Evolutionary conservation across 1,139 yeast genomes (phyloP).

Genomic region (Taphrina flavorubra): DNA sequence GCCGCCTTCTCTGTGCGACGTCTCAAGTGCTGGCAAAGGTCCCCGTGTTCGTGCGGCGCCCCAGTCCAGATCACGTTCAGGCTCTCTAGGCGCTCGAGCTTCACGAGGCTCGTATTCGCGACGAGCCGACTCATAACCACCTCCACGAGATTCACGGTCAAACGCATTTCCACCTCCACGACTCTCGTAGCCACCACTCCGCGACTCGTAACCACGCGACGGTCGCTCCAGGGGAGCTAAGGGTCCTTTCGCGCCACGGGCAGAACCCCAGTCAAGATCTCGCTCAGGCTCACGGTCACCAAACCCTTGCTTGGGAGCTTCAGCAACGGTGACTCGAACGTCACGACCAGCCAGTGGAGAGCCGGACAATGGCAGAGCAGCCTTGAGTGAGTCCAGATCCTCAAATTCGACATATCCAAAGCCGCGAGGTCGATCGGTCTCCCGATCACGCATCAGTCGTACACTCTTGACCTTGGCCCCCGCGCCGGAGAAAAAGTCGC

Average conservation of each 20-base stretch:
- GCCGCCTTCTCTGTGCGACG: slow-evolving; percentile 37
- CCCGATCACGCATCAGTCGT: slow-evolving; percentile 67
- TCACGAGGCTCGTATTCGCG: slow-evolving; percentile 31
- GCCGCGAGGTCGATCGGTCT: slow-evolving; percentile 70
- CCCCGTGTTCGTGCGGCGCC: slow-evolving; percentile 47
- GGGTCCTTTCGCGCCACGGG: slow-evolving; percentile 50
- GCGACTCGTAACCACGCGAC: slow-evolving; percentile 36
- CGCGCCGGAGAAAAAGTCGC: slow-evolving; percentile 69
- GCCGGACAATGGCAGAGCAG: slow-evolving; percentile 69
- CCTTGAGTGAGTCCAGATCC: slow-evolving; percentile 69
- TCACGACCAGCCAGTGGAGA: slow-evolving; percentile 74
- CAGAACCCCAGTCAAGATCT: slow-evolving; percentile 49
- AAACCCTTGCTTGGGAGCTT: slow-evolving; percentile 61
- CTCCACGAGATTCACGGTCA: slow-evolving; percentile 18
- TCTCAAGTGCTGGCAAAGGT: slow-evolving; percentile 50
- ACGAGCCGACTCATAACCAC: slow-evolving; percentile 32
- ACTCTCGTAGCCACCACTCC: slow-evolving; percentile 29
- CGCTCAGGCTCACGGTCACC: slow-evolving; percentile 46
- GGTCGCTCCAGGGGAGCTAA: slow-evolving; percentile 47
- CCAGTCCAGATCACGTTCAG: slow-evolving; percentile 50
- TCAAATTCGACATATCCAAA: slow-evolving; percentile 84
- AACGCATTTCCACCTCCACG: slow-evolving; percentile 19
- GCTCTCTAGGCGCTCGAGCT: slow-evolving; percentile 43
- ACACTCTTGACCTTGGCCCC: slow-evolving; percentile 58
- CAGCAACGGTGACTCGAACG: slow-evolving; percentile 86